A percentile compares a stretch with the other conserved stretches of the same genome.
Evolutionary conservation across 306 rosid genomes (phyloP).

Genomic region (Rosa multiflora): DNA sequence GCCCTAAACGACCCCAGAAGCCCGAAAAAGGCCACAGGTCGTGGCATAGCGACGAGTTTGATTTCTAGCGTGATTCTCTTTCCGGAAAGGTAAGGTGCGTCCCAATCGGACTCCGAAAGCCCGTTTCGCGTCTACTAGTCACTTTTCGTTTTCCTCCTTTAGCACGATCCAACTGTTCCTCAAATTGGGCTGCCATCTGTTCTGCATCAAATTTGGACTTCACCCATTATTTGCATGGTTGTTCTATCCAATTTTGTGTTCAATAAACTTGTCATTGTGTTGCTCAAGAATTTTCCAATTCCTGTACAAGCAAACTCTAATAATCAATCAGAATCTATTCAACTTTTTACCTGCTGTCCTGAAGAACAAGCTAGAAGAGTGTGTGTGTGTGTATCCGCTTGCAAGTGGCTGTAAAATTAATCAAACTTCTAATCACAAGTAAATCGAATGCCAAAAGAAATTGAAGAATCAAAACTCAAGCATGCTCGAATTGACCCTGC

Average conservation of each 20-base stretch:
- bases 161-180: too few relatives aligned
- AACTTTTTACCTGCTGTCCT: neutral
- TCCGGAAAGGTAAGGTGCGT: too few relatives aligned
- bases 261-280: neutral
- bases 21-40: too few relatives aligned
- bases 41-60: too few relatives aligned
- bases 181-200: too few relatives aligned
- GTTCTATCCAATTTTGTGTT: neutral
- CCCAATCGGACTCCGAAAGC: too few relatives aligned
- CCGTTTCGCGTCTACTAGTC: too few relatives aligned
- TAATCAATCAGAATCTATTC: too few relatives aligned
- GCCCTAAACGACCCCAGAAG: too few relatives aligned
- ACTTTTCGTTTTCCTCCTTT: too few relatives aligned
- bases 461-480: neutral
- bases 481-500: slow-evolving; percentile 23
- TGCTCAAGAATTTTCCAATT: neutral
- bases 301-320: neutral
- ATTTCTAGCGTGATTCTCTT: too few relatives aligned
- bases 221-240: neutral
- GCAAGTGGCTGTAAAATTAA: slow-evolving; percentile 25
- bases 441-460: slow-evolving; percentile 18
- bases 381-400: neutral
- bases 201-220: neutral
- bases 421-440: neutral
- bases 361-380: neutral